Percentiles rank a stretch among this genome's conserved stretches.
phyloP scores from a whole-genome alignment of 306 rosid genomes.

The Inga laurina region DNA sequence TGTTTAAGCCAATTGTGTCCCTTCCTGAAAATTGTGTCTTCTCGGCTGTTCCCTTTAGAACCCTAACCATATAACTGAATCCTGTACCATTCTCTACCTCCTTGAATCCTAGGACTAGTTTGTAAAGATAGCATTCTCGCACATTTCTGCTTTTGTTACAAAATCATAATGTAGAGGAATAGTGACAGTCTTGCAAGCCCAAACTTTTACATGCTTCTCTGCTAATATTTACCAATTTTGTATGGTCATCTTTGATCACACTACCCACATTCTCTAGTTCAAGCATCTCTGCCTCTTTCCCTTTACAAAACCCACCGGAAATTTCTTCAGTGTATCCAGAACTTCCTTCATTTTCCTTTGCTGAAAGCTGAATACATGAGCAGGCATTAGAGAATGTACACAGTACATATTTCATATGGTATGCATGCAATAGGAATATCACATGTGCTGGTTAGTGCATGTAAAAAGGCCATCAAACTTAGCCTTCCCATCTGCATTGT shows the following conservation, averaged over 20 bases:
- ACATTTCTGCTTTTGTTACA: background rate
- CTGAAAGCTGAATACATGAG: too few relatives aligned
- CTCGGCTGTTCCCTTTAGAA: conserved; percentile 55
- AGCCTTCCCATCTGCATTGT: too few relatives aligned
- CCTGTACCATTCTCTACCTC: conserved; percentile 56
- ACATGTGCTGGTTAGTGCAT: too few relatives aligned
- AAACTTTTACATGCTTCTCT: conserved; percentile 52
- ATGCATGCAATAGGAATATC: too few relatives aligned
- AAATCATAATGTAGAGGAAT: conserved; percentile 59
- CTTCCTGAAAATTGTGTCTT: too few relatives aligned
- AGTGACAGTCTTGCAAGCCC: conserved; percentile 75
- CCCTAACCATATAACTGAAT: conserved; percentile 70
- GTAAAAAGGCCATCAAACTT: too few relatives aligned
- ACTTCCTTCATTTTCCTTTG: conserved; percentile 3
- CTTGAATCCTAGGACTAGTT: conserved; percentile 69
- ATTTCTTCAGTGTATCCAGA: conserved; percentile 43
- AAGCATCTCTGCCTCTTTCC: conserved; percentile 53
- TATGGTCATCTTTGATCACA: conserved; percentile 45
- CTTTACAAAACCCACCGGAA: conserved; percentile 43
- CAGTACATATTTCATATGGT: too few relatives aligned
- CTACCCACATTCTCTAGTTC: conserved; percentile 61
- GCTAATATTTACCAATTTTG: conserved; percentile 49
- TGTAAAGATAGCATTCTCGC: conserved; percentile 56
- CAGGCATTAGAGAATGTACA: too few relatives aligned
- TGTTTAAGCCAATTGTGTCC: too few relatives aligned